Percentiles rank a stretch among this genome's conserved stretches.
Evolutionary conservation across 1,284 basidiomycete species (phyloP).

Genomic region (Coriolopsis trogii): DNA sequence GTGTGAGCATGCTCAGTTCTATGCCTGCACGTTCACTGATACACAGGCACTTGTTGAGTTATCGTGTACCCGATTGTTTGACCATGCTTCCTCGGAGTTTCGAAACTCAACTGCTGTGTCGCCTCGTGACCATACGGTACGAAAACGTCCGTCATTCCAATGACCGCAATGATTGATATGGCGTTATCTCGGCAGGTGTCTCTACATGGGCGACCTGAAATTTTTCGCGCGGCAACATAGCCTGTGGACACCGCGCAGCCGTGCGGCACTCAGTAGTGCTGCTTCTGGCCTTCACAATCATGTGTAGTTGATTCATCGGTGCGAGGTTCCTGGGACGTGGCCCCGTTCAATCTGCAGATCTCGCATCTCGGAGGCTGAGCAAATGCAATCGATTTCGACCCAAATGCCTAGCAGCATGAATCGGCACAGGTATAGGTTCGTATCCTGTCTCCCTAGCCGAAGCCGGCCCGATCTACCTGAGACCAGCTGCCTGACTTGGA

Average conservation of each 20-base stretch:
- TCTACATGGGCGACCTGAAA: conserved; percentile 1
- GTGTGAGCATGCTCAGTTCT: neutral
- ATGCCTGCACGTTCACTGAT: neutral
- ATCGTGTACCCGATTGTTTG: neutral
- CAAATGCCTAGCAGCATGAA: conserved; percentile 2
- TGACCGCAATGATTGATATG: conserved; percentile 9
- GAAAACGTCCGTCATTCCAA: conserved; percentile 11
- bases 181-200: conserved; percentile 2
- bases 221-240: neutral
- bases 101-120: neutral
- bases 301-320: no score
- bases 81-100: neutral
- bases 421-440: conserved; percentile 1
- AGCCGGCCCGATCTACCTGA: conserved; percentile 15
- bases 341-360: neutral
- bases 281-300: conserved; percentile 2
- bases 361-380: conserved; percentile 12
- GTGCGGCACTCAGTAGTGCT: neutral
- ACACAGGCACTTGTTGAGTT: neutral
- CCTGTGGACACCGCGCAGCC: no score
- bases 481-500: neutral
- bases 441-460: conserved; percentile 9
- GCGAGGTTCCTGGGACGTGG: no score
- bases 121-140: conserved; percentile 12
- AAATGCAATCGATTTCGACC: conserved; percentile 5